Percentiles rank a stretch among this genome's conserved stretches.
Conservation (phyloP, 768 basidiomycete species). For the Lentinula sp. region DNA sequence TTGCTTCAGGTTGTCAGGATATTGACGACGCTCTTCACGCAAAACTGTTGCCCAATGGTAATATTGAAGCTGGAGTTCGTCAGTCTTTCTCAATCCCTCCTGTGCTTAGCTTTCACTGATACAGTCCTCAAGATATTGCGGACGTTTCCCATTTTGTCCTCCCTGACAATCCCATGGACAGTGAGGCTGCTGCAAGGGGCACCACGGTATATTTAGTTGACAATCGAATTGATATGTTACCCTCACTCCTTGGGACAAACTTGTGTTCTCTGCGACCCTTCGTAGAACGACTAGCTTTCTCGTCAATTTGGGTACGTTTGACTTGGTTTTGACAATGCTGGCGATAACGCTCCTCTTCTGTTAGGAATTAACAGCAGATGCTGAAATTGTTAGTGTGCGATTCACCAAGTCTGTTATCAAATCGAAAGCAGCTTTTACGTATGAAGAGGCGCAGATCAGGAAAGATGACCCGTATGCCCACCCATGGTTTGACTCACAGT, state of each 20-base stretch:
- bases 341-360: conserved; percentile 4
- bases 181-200: conserved; percentile 90
- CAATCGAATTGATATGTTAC: conserved; percentile 98
- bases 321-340: background rate
- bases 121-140: conserved; percentile 70
- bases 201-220: conserved; percentile 98
- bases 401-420: conserved; percentile 97
- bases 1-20: conserved; percentile 78
- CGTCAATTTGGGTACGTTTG: conserved; percentile 82
- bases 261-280: conserved; percentile 88
- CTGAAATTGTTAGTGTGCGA: conserved; percentile 83
- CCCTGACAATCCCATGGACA: conserved; percentile 93
- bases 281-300: conserved; percentile 94
- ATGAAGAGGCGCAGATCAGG: conserved; percentile 90
- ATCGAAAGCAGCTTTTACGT: conserved; percentile 94
- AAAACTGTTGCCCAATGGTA: conserved; percentile 78
- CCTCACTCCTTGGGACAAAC: conserved; percentile 89
- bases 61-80: conserved; percentile 98
- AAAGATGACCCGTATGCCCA: conserved; percentile 82
- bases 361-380: conserved; percentile 86
- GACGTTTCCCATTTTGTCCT: conserved; percentile 97
- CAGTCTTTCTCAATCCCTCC: conserved; percentile 31
- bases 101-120: background rate
- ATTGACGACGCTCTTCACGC: conserved; percentile 98
- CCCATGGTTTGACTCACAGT: background rate